phyloP scores from a whole-genome alignment of 371 early-diverging fungal genomes.

The Polyrhizophydium stewartii region DNA sequence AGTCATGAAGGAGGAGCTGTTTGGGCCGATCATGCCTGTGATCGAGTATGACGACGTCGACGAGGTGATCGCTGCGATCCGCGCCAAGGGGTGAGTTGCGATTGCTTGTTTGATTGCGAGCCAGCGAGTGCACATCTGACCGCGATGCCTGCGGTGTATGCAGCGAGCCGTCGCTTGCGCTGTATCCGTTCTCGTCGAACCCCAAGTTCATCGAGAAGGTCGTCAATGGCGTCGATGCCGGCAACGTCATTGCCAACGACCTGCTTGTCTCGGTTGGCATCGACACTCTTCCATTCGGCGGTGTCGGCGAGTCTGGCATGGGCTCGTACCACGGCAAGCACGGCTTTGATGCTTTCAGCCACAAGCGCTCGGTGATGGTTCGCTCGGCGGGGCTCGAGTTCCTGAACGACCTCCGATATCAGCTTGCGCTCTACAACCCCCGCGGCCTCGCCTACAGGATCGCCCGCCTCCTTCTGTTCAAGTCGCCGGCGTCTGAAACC shows the following conservation, averaged over 20 bases:
- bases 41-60: constrained; percentile 63
- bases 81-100: constrained; percentile 19
- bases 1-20: constrained; percentile 42
- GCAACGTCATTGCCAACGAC: constrained; percentile 79
- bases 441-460: no score
- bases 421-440: background rate
- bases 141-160: background rate
- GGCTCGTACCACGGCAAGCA: constrained; percentile 81
- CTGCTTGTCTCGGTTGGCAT: constrained; percentile 50
- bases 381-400: background rate
- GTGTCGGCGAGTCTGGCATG: constrained; percentile 84
- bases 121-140: background rate
- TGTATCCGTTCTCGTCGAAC: constrained; percentile 61
- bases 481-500: no score
- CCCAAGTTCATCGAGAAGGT: constrained; percentile 37
- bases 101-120: background rate
- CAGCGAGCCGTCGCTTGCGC: constrained; percentile 56
- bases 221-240: constrained; percentile 64
- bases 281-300: constrained; percentile 80
- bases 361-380: background rate
- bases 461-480: no score
- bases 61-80: constrained; percentile 67
- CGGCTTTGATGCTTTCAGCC: constrained; percentile 47
- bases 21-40: constrained; percentile 78
- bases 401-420: background rate